Evolutionary conservation across 805 yeast species (phyloP), one percentile per base, ranked within the genome.

Genomic region (Naumovozyma dairenensis): DNA sequence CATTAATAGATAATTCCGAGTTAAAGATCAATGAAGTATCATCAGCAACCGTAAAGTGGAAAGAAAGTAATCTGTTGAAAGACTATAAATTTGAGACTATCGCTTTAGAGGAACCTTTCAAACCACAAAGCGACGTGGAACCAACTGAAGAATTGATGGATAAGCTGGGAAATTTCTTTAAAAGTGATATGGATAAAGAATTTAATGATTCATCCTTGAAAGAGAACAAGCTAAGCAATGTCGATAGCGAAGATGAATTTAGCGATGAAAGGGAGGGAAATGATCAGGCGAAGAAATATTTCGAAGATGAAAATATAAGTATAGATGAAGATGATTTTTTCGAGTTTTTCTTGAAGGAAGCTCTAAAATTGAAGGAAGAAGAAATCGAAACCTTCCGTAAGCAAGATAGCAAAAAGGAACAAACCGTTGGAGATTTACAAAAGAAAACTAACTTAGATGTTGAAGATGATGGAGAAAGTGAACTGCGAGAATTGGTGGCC

Each of bases 301-400:
- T 65, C 26, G 36, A 48, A n/a, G 28, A 46, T 1, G 63, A 62
- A 32, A 57, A 58, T 8, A 49, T 64, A 13, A 70, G 62, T 34
- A 71, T 77, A 6, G 74, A 72, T 45, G 82, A 76, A 43, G 84
- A 77, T 48, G 84, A 78, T 45, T 78, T 78, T 47, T 72, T 77
- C 44, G 85, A 78, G 48, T 77, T 64, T 44, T 74, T 75, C 48
- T 57, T 73, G 9, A 65, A 66, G 35, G 70, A 74, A 20, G 82
- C 76, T 0, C 44, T 77, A 17, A 63, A 72, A 16, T 35, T 76
- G 39, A 49, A 62, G 0, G 64, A 66, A 13, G 67, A 63, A 4
- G 71, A 72, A 14, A 44, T 76, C 7, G 70, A 62, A 24, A 42
- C 51, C 6, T 57, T 59, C 34, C 52, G 65, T 36, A 40, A 39